Evolutionary conservation across 345 rosid species (phyloP), one percentile per base, ranked within the genome.

Genomic region (Murraya paniculata): DNA sequence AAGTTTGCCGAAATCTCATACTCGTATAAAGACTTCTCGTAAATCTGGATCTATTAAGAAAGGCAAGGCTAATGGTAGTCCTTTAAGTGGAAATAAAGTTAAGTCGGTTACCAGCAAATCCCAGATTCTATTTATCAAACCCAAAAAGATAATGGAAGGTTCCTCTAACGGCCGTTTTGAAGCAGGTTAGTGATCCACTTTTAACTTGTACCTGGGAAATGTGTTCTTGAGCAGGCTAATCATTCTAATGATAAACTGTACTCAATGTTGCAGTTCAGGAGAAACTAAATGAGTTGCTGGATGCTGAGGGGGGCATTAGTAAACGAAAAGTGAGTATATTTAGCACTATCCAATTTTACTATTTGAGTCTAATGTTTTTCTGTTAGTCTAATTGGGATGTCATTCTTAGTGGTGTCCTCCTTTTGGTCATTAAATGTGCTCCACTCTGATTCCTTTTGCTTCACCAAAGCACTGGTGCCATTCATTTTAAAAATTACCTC

Each of bases 231-330:
- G 7, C 45, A 21, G 39, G 36, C 45, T 61, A 31, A 60, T 71
- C 3, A 76, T 16, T 28, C 39, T 55, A 69, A 59, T 50, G 50
- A 62, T 74, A 64, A 70, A 36, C 72, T 36, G 57, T 45, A 21
- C 76, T 61, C 64, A 67, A 39, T 80, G n/a, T 79, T 84, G 85
- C 95, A 96, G 99, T 96, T 83, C 93, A 94, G 79, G 99, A 88
- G 88, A 96, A 94, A 86, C 89, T 96, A 59, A 96, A 94, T 78
- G 99, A 96, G 81, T 81, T 96, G 88, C 91, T 96, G 88, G 99
- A 94, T 88, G 86, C 74, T 74, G 95, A 85, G 65, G 98, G 99
- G 81, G 99, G 99, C 64, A 90, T 96, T 60, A 92, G 92, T 90
- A 91, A 92, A 85, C 87, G 91, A 76, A 96, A 90, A 86, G 98